Evolutionary conservation across 768 basidiomycete genomes (phyloP).

Genomic region (Gautieria morchelliformis): DNA sequence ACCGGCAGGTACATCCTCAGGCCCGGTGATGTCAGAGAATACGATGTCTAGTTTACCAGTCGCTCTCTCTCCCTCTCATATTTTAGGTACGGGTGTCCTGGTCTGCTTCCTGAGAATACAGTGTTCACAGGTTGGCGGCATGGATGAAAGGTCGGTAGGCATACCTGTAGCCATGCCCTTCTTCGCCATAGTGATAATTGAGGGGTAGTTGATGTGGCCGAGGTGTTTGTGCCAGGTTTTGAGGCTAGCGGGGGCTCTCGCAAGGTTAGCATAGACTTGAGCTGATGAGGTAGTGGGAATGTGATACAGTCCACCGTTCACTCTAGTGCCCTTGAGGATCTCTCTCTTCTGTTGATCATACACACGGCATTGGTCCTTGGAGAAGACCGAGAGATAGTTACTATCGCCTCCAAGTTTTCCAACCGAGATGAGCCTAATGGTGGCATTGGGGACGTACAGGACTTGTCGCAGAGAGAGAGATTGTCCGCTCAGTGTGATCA

Average conservation of each 20-base stretch:
- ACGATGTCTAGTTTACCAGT: too few relatives aligned
- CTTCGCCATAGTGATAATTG: not conserved
- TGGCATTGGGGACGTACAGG: constrained; percentile 13
- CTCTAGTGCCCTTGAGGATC: too few relatives aligned
- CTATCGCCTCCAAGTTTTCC: not conserved
- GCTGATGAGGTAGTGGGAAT: not conserved
- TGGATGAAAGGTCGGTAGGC: constrained; percentile 13
- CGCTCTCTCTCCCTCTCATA: not conserved
- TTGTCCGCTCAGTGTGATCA: not conserved
- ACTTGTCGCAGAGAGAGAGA: constrained; percentile 8
- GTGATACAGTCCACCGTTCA: not conserved
- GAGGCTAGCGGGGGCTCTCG: not conserved
- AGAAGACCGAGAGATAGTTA: too few relatives aligned
- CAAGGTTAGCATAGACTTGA: too few relatives aligned
- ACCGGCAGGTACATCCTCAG: constrained; percentile 10
- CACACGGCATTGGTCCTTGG: too few relatives aligned
- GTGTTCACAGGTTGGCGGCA: constrained; percentile 22
- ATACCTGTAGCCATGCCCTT: constrained; percentile 13
- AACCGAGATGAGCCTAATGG: constrained; percentile 12
- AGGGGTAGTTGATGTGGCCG: constrained; percentile 16
- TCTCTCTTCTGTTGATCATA: too few relatives aligned
- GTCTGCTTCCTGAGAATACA: constrained; percentile 33
- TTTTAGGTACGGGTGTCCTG: constrained; percentile 21
- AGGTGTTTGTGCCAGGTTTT: constrained; percentile 19
- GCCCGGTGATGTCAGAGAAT: constrained; percentile 10